A percentile compares a stretch with the other conserved stretches of the same genome.
phyloP scores from a whole-genome alignment of 345 rosid species.

The Alliaria petiolata region DNA sequence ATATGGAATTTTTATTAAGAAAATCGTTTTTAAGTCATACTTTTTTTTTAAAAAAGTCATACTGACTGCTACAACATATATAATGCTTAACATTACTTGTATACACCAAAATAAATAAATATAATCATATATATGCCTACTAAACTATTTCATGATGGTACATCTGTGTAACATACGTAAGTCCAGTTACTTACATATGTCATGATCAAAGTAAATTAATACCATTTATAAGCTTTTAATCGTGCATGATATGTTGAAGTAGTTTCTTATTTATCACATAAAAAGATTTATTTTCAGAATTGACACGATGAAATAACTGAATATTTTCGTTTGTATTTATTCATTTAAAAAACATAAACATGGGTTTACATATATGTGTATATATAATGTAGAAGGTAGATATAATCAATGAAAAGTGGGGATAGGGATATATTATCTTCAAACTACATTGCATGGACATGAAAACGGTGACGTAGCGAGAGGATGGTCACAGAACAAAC shows the following conservation, averaged over 20 bases:
- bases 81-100: not conserved
- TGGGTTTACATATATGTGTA: not conserved
- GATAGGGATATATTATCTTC: constrained; percentile 31
- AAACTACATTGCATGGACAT: constrained; percentile 36
- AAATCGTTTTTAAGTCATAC: no score
- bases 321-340: not conserved
- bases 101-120: not conserved
- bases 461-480: constrained; percentile 39
- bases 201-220: not conserved
- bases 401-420: constrained; percentile 23
- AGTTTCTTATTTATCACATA: not conserved
- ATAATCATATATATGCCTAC: not conserved
- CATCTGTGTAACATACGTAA: not conserved
- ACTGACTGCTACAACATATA: no score
- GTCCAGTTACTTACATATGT: not conserved
- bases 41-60: no score
- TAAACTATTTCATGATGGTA: not conserved
- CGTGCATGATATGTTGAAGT: not conserved
- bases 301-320: not conserved
- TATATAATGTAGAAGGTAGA: constrained; percentile 5
- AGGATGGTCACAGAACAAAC: constrained; percentile 37
- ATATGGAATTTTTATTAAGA: not conserved
- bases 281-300: not conserved
- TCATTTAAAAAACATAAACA: not conserved
- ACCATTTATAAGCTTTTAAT: not conserved